Conservation (phyloP, 208 protist genomes). For the Trypanosoma scelopori region DNA sequence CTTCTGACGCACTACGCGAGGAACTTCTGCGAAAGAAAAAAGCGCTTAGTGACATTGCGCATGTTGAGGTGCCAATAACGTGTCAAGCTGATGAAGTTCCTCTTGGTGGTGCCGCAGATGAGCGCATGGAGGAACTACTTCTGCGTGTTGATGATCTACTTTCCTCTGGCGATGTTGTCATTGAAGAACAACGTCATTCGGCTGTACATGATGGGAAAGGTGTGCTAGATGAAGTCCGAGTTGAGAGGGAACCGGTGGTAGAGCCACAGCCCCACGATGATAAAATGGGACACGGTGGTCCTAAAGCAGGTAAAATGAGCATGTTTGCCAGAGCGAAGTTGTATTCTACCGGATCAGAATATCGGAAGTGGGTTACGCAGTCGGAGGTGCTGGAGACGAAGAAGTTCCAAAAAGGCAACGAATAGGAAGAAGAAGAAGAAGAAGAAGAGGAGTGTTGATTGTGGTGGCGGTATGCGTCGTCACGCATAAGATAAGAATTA, state of each 20-base stretch:
- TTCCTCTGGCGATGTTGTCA: not conserved
- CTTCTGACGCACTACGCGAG: constrained; percentile 12
- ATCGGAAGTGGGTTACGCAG: not conserved
- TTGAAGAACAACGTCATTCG: not conserved
- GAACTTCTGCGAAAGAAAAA: constrained; percentile 27
- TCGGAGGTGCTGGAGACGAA: constrained; percentile 11
- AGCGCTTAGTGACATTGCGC: not conserved
- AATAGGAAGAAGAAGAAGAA: not conserved
- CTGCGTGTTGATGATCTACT: constrained; percentile 22
- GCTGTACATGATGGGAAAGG: not conserved
- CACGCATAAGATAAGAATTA: not conserved
- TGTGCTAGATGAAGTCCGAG: not conserved
- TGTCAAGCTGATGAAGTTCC: not conserved
- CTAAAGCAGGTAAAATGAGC: constrained; percentile 25
- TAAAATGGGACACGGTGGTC: not conserved
- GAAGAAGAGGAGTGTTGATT: not conserved
- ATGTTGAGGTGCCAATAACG: not conserved
- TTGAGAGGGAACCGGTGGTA: not conserved
- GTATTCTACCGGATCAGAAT: not conserved
- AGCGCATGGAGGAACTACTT: constrained; percentile 5
- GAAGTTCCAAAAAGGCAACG: constrained; percentile 11
- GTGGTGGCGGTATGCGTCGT: no score
- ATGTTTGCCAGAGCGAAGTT: constrained; percentile 37
- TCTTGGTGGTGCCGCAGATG: not conserved
- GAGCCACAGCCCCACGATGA: not conserved